A percentile compares a stretch with the other conserved stretches of the same genome.
phyloP scores from a whole-genome alignment of 2,329 filamentous ascomycete genomes.

The Beauveria sp. region DNA sequence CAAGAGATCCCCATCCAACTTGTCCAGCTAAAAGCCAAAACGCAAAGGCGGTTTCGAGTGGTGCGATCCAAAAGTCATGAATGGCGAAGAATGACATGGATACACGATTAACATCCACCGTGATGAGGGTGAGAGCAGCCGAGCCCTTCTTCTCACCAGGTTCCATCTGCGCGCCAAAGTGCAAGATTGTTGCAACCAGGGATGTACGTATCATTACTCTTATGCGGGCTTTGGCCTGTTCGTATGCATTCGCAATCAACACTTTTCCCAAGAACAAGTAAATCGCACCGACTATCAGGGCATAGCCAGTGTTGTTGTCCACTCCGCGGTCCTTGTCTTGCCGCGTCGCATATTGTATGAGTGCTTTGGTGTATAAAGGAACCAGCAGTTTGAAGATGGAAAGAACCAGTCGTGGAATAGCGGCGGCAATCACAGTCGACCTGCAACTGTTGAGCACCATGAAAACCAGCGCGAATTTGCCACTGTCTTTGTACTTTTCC shows the following conservation, averaged over 20 bases:
- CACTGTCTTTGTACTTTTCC: neutral
- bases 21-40: slow-evolving; percentile 12
- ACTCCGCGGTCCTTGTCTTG: neutral
- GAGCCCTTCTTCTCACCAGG: slow-evolving; percentile 2
- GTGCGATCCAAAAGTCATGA: slow-evolving; percentile 13
- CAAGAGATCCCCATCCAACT: slow-evolving; percentile 12
- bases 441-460: neutral
- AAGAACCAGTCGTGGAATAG: neutral
- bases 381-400: neutral
- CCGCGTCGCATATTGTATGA: neutral
- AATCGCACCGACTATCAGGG: neutral
- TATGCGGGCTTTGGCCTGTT: slow-evolving; percentile 2
- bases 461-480: neutral
- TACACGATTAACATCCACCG: slow-evolving; percentile 8
- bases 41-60: slow-evolving; percentile 12
- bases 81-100: slow-evolving; percentile 6
- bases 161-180: neutral
- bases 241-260: neutral
- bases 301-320: neutral
- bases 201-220: neutral
- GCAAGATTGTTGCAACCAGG: neutral
- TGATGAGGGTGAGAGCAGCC: slow-evolving; percentile 12
- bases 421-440: neutral
- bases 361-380: neutral
- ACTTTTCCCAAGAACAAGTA: neutral